A percentile compares a stretch with the other conserved stretches of the same genome.
These are phyloP conservation scores for Ramalina intermedia DNA, from an alignment of 495 filamentous ascomycete species.

Conservation along the genomic window DNA sequence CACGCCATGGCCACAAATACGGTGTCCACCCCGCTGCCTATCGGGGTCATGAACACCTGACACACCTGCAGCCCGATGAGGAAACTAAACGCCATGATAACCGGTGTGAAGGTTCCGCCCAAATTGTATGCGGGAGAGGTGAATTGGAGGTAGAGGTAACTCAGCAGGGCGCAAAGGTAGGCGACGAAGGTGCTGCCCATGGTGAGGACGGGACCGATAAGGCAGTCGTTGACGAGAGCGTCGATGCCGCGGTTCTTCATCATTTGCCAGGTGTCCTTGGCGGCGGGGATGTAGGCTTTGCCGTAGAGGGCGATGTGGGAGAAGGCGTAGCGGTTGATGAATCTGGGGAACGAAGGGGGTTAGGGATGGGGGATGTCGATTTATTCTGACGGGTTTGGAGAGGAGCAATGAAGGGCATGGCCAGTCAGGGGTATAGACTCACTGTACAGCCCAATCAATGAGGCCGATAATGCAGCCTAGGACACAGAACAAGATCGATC, in stretches of 20 bases:
- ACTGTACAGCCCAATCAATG: constrained; percentile 72
- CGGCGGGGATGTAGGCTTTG: constrained; percentile 67
- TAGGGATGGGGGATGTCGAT: too few relatives aligned
- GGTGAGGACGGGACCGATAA: constrained; percentile 77
- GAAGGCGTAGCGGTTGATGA: constrained; percentile 68
- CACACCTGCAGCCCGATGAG: constrained; percentile 75
- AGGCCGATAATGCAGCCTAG: constrained; percentile 62
- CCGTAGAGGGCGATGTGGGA: constrained; percentile 86
- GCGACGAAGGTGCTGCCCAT: constrained; percentile 76
- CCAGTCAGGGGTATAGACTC: constrained; percentile 36
- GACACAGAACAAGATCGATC: constrained; percentile 51
- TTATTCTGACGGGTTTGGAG: background rate
- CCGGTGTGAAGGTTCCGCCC: constrained; percentile 52
- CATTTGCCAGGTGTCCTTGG: constrained; percentile 81
- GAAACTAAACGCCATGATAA: constrained; percentile 73
- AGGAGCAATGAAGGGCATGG: background rate
- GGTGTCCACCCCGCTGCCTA: constrained; percentile 49
- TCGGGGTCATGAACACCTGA: constrained; percentile 73
- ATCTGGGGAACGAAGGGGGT: constrained; percentile 2
- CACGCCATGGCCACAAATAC: constrained; percentile 82
- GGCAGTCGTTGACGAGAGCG: constrained; percentile 75
- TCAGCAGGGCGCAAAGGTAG: constrained; percentile 65
- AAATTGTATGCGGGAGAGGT: constrained; percentile 67
- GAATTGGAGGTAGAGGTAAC: constrained; percentile 71
- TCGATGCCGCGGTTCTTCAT: constrained; percentile 86